Evolutionary conservation across 257 asterid genomes (phyloP).

Genomic region (Rubia yunnanensis): DNA sequence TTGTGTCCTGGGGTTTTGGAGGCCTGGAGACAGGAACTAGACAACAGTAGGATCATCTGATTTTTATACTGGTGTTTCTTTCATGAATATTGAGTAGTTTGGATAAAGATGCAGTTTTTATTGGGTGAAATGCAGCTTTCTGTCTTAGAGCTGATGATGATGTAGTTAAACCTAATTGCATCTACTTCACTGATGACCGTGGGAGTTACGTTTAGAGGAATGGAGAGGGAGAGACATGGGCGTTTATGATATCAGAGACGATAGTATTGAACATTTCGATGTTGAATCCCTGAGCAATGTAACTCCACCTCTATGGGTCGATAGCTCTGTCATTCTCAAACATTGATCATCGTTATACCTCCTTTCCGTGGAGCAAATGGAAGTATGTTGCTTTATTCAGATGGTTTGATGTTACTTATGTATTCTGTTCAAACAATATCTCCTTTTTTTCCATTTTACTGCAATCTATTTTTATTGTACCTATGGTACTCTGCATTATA

Average conservation of each 20-base stretch:
- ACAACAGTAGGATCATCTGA: not conserved
- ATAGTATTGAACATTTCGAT: not conserved
- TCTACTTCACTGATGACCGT: conserved; percentile 3
- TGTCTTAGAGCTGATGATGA: not conserved
- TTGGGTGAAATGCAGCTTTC: not conserved
- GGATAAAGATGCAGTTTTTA: not conserved
- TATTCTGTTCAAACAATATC: no score
- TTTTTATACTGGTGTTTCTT: no score
- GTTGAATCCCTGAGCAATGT: not conserved
- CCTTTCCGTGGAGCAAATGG: no score
- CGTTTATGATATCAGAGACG: no score
- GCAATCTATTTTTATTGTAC: no score
- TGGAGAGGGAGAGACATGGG: not conserved
- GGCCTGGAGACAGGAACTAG: not conserved
- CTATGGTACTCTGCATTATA: no score
- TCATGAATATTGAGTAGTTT: not conserved
- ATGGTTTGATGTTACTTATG: no score
- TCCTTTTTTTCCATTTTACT: no score
- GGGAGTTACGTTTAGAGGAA: not conserved
- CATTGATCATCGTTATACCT: not conserved
- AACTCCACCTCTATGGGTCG: not conserved
- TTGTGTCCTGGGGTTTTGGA: not conserved
- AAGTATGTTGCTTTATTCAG: no score
- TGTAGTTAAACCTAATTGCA: not conserved
- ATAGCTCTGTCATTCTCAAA: not conserved